Percentiles rank a stretch among this genome's conserved stretches.
Evolutionary conservation across 345 rosid species (phyloP).

Genomic region (Arabidopsis suecica): DNA sequence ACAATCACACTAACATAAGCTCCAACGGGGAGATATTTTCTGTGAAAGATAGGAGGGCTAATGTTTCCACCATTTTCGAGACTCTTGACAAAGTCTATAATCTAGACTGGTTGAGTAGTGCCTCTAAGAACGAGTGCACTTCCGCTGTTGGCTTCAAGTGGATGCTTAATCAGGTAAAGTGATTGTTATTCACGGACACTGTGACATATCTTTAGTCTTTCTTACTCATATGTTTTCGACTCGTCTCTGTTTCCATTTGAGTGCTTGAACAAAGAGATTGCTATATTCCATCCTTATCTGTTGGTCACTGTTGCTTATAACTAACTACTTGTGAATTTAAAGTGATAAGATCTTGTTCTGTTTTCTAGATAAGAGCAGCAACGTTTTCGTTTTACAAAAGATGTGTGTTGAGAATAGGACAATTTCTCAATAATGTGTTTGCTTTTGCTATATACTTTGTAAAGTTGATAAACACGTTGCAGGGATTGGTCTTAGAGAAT

Average conservation of each 20-base stretch:
- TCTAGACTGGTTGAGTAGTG: conserved; percentile 93
- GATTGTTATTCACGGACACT: neutral
- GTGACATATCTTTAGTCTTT: neutral
- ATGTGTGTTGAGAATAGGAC: neutral
- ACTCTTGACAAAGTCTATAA: conserved; percentile 81
- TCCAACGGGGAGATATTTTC: conserved; percentile 97
- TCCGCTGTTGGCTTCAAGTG: conserved; percentile 97
- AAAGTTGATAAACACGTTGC: neutral
- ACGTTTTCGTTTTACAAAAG: neutral
- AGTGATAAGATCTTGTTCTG: neutral
- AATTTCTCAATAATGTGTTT: neutral
- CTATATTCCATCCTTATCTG: conserved; percentile 4
- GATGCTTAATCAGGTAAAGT: conserved; percentile 97
- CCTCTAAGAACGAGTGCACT: conserved; percentile 95
- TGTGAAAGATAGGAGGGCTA: conserved; percentile 86
- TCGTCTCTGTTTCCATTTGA: neutral
- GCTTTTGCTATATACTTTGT: neutral
- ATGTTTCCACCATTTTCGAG: conserved; percentile 70
- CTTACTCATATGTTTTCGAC: neutral
- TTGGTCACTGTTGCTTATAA: neutral
- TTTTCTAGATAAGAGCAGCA: neutral
- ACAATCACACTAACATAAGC: conserved; percentile 93
- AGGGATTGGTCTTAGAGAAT: neutral
- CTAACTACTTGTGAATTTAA: neutral
- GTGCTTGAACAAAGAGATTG: neutral